Base-by-base conservation (phyloP, 441 rosid species). In the Euphorbia celastroides region DNA sequence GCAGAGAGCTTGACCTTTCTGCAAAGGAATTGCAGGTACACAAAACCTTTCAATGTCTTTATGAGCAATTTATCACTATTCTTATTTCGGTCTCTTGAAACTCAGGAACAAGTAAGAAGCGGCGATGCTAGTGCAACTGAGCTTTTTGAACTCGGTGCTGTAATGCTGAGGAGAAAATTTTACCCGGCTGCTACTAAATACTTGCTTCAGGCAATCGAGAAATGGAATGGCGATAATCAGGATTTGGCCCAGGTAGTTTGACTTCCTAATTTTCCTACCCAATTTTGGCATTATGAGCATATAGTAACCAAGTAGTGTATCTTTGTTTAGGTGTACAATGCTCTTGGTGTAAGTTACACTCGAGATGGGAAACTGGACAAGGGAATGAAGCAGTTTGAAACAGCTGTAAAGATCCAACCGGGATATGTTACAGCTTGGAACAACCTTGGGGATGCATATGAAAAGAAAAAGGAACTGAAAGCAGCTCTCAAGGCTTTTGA, bases 171-270 rank as follows among this genome's bases (percentile, higher is more conserved):
- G 80, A 80, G 99, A 73, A 90, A 91, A 72, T 81, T 89, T 78
- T 91, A 93, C 78, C 96, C 97, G 0, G 97, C 96, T 65, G 99
- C 99, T 44, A 84, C 78, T 68, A 93, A 85, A 74, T 89, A 74
- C 75, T 84, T 93, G 84, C 86, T 77, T 66, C 92, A 89, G 81
- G 97, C 99, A 25, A 86, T 93, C 67, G 86, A 84, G 51, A 93
- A 91, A 80, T 93, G 99, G 99, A 97, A 91, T 64, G 96, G 99
- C 60, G 97, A 93, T 28, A 95, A 86, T 77, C 99, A 93, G 80
- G 97, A 93, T 82, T 92, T 93, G 73, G 95, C 99, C 5, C 99
- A 93, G 97, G 97, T 93, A 71, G 46, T 52, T 7, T 57, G 46
- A n/a, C n/a, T n/a, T n/a, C n/a, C n/a, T n/a, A n/a, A n/a, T n/a